Conservation (phyloP, 495 filamentous ascomycete genomes). For the Aspergillus diversus region DNA sequence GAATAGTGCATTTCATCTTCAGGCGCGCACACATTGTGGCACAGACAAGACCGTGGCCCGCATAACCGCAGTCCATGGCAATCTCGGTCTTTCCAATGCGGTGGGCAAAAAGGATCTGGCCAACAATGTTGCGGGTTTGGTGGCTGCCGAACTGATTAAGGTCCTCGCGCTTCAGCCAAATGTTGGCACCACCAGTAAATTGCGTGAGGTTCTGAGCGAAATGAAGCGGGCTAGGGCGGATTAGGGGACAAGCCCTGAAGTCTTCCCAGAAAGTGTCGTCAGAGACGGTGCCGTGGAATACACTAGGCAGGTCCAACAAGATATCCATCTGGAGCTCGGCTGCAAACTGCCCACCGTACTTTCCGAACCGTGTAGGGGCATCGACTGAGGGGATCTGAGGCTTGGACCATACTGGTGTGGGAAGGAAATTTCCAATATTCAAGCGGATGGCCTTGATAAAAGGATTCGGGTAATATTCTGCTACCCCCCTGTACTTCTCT, state of each 20-base stretch:
- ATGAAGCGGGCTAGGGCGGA: conserved; percentile 30
- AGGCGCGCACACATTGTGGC: conserved; percentile 39
- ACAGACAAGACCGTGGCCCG: conserved; percentile 38
- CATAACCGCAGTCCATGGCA: conserved; percentile 39
- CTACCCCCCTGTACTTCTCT: conserved; percentile 2
- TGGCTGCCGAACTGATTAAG: conserved; percentile 35
- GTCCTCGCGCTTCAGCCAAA: conserved; percentile 42
- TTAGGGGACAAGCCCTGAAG: conserved; percentile 30
- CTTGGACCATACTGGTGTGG: conserved; percentile 7
- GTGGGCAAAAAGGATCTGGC: conserved; percentile 37
- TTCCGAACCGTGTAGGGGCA: conserved; percentile 28
- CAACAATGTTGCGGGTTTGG: conserved; percentile 37
- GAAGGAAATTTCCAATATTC: conserved; percentile 1
- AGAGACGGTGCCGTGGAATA: conserved; percentile 34
- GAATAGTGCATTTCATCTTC: conserved; percentile 33
- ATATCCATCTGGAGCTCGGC: conserved; percentile 39
- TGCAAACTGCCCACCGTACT: conserved; percentile 38
- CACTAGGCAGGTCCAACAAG: conserved; percentile 34
- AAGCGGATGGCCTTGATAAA: conserved; percentile 9
- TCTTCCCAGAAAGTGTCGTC: conserved; percentile 38
- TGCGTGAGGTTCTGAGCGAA: conserved; percentile 32
- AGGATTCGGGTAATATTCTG: conserved; percentile 3
- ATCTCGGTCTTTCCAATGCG: conserved; percentile 36
- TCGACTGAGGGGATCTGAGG: conserved; percentile 11
- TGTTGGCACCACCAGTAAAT: conserved; percentile 32